Evolutionary conservation across 768 basidiomycete species (phyloP).

Genomic region (Termitomyces sp.): DNA sequence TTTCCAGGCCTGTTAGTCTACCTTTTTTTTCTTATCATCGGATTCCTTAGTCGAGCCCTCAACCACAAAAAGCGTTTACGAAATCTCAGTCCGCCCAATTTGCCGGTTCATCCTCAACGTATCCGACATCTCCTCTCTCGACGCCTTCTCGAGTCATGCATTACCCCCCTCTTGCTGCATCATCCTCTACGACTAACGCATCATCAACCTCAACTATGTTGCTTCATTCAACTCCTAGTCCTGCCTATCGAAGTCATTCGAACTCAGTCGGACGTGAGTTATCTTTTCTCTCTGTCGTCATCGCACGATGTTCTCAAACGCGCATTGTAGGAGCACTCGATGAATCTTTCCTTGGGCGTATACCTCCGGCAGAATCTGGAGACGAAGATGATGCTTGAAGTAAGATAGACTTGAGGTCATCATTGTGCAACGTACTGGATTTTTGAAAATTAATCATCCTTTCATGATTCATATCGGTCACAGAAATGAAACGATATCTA

Average conservation of each 20-base stretch:
- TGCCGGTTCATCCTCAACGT: constrained; percentile 19
- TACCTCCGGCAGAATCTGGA: constrained; percentile 4
- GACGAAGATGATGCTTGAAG: background rate
- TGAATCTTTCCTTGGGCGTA: constrained; percentile 28
- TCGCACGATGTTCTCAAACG: background rate
- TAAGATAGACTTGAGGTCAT: background rate
- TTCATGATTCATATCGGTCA: no score
- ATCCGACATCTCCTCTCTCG: constrained; percentile 34
- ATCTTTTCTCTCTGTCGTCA: background rate
- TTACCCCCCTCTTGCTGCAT: constrained; percentile 25
- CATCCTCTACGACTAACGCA: constrained; percentile 27
- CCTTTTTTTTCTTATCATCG: background rate
- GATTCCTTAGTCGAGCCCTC: constrained; percentile 30
- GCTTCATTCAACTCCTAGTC: constrained; percentile 33
- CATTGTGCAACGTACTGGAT: background rate
- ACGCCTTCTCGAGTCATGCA: constrained; percentile 34
- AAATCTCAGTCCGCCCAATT: constrained; percentile 31
- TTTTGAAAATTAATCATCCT: background rate
- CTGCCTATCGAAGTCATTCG: constrained; percentile 35
- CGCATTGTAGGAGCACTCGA: constrained; percentile 31
- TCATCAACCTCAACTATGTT: constrained; percentile 28
- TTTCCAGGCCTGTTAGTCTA: background rate
- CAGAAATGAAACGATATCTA: background rate
- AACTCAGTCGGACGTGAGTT: constrained; percentile 32
- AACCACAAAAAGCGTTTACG: constrained; percentile 38